These are phyloP conservation scores for Pseudogymnoascus verrucosus DNA, from an alignment of 2,329 filamentous ascomycete species.

Conservation along the genomic window DNA sequence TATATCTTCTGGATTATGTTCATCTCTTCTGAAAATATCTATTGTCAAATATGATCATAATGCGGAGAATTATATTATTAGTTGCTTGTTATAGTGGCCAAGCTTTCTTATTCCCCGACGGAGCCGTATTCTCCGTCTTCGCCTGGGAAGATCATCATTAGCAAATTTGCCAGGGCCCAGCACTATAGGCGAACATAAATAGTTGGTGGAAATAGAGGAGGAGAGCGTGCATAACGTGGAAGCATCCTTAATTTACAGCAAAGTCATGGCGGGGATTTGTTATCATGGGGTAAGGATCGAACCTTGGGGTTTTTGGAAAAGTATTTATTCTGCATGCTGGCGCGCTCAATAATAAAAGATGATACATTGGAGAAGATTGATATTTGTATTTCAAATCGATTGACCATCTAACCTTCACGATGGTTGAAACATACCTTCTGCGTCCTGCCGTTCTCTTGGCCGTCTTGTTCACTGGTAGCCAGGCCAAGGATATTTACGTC, in stretches of 20 bases:
- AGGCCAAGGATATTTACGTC: slow-evolving; percentile 31
- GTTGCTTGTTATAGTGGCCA: background rate
- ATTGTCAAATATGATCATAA: background rate
- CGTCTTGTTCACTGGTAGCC: slow-evolving; percentile 20
- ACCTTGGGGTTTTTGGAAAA: background rate
- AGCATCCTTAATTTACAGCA: background rate
- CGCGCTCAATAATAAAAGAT: background rate
- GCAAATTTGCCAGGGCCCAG: background rate
- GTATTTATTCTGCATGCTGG: background rate
- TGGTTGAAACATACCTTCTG: background rate
- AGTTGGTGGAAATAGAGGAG: background rate
- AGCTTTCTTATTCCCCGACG: background rate
- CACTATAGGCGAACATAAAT: background rate
- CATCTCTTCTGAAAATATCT: background rate
- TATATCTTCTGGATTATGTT: background rate
- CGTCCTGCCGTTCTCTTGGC: background rate
- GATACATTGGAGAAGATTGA: background rate
- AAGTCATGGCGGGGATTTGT: background rate
- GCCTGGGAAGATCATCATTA: background rate
- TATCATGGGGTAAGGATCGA: background rate
- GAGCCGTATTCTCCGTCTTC: background rate
- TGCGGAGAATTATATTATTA: background rate
- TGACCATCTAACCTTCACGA: background rate
- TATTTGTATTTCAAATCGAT: background rate
- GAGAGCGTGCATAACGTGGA: background rate